Percentiles rank a stretch among this genome's conserved stretches.
These are phyloP conservation scores for Capronia americana DNA, from an alignment of 2,329 filamentous ascomycete species.

Conservation along the genomic window DNA sequence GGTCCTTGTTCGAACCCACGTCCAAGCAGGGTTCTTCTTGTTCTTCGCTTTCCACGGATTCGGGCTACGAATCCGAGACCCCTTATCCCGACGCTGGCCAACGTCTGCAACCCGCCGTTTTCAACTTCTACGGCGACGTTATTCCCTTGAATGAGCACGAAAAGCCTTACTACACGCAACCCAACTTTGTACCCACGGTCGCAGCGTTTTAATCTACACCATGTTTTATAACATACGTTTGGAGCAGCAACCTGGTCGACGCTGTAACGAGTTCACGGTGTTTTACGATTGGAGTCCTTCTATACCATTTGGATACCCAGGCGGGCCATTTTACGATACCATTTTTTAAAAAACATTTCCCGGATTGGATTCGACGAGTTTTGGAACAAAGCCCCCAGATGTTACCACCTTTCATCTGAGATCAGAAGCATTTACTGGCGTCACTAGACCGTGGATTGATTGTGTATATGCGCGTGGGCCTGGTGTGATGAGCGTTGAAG, in stretches of 20 bases:
- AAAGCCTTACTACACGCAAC: conserved; percentile 35
- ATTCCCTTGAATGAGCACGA: conserved; percentile 38
- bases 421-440: conserved; percentile 21
- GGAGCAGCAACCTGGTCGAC: conserved; percentile 28
- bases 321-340: conserved; percentile 27
- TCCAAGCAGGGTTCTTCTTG: conserved; percentile 40
- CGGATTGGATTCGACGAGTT: conserved; percentile 12
- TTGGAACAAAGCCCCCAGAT: background rate
- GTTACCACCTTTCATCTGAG: background rate
- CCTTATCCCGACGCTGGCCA: conserved; percentile 31
- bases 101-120: conserved; percentile 30
- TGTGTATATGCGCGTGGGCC: conserved; percentile 16
- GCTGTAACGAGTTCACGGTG: conserved; percentile 34
- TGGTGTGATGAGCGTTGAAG: conserved; percentile 15
- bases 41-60: conserved; percentile 40
- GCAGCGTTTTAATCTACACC: conserved; percentile 35
- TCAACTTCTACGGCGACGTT: conserved; percentile 41
- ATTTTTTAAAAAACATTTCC: conserved; percentile 19
- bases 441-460: conserved; percentile 18
- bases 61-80: conserved; percentile 40
- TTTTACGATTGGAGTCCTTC: conserved; percentile 26
- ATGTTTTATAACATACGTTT: conserved; percentile 28
- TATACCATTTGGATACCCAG: conserved; percentile 27
- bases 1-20: conserved; percentile 37
- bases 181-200: conserved; percentile 33